Conservation (phyloP, 495 filamentous ascomycete genomes). For the Darksidea phi region DNA sequence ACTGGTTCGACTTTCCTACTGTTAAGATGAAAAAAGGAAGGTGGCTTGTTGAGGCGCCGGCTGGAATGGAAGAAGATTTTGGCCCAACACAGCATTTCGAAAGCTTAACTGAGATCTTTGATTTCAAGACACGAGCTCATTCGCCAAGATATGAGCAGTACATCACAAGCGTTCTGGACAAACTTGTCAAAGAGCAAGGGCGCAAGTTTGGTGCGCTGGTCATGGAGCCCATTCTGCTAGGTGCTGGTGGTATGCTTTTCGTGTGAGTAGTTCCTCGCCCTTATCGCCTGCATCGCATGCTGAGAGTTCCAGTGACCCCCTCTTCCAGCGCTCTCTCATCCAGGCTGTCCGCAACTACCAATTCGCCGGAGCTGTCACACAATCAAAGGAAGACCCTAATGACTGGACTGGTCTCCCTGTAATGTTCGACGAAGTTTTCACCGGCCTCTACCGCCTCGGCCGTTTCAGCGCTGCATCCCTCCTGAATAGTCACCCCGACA, state of each 20-base stretch:
- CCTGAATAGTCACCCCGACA: conserved; percentile 63
- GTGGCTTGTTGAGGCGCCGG: conserved; percentile 62
- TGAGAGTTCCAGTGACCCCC: conserved; percentile 58
- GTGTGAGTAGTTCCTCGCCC: conserved; percentile 50
- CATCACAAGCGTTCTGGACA: conserved; percentile 47
- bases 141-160: conserved; percentile 55
- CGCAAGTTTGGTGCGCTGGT: conserved; percentile 71
- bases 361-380: conserved; percentile 48
- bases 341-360: conserved; percentile 57
- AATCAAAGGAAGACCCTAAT: conserved; percentile 12
- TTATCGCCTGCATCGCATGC: neutral
- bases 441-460: conserved; percentile 74
- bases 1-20: conserved; percentile 73
- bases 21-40: conserved; percentile 61
- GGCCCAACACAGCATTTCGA: conserved; percentile 50
- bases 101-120: conserved; percentile 59
- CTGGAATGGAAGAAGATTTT: conserved; percentile 48
- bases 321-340: conserved; percentile 69
- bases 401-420: conserved; percentile 70
- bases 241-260: conserved; percentile 75
- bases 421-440: conserved; percentile 80
- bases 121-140: conserved; percentile 51
- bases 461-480: conserved; percentile 63
- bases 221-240: conserved; percentile 71
- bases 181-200: conserved; percentile 53